Conservation (phyloP, 176 grass and related monocot species). For the Phoenix roebelenii region DNA sequence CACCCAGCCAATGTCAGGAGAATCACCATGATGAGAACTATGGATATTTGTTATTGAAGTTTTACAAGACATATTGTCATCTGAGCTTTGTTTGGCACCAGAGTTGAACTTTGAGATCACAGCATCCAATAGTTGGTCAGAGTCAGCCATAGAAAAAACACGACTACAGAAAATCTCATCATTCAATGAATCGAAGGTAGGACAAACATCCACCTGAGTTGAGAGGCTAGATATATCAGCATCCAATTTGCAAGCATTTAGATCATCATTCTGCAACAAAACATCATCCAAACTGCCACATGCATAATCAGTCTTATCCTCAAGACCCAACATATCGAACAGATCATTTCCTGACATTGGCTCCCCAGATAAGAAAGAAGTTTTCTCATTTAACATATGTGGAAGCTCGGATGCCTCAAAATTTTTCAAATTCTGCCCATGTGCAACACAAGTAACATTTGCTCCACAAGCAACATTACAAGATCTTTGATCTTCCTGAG, state of each 20-base stretch:
- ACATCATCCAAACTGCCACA: constrained; percentile 28
- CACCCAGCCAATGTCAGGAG: background rate
- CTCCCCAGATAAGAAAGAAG: constrained; percentile 27
- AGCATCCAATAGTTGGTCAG: constrained; percentile 72
- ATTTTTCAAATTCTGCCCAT: constrained; percentile 18
- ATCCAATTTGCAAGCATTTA: constrained; percentile 29
- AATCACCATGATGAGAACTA: constrained; percentile 27
- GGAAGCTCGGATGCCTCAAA: constrained; percentile 10
- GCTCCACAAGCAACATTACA: constrained; percentile 3
- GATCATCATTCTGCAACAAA: constrained; percentile 25
- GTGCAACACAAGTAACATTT: constrained; percentile 25
- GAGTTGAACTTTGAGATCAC: constrained; percentile 59
- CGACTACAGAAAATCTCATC: constrained; percentile 36
- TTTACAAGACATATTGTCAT: constrained; percentile 52
- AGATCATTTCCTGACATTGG: constrained; percentile 40
- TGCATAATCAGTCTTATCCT: constrained; percentile 29
- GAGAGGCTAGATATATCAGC: constrained; percentile 38
- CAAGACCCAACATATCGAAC: constrained; percentile 46
- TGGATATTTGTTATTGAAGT: constrained; percentile 41
- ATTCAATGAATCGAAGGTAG: constrained; percentile 32
- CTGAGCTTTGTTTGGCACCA: constrained; percentile 36
- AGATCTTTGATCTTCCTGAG: constrained; percentile 10
- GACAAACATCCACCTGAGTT: constrained; percentile 21
- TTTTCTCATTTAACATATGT: constrained; percentile 13
- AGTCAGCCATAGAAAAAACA: constrained; percentile 42